Percentiles rank a stretch among this genome's conserved stretches.
Conservation (phyloP, 768 basidiomycete genomes). For the Postia placenta region DNA sequence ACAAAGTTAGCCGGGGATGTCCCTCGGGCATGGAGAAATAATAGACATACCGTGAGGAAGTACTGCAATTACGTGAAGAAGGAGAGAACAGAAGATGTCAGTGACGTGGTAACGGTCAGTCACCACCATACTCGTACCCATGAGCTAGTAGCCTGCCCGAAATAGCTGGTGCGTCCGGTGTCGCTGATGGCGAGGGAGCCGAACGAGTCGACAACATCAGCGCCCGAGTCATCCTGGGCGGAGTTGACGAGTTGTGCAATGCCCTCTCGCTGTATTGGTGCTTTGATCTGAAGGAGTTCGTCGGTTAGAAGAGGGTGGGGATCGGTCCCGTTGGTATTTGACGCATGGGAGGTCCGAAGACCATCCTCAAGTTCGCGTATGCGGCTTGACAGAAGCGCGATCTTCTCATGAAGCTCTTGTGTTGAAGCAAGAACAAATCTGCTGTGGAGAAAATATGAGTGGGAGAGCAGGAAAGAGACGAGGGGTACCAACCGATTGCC, state of each 20-base stretch:
- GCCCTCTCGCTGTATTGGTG: constrained; percentile 63
- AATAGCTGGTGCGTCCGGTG: constrained; percentile 71
- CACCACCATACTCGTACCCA: constrained; percentile 59
- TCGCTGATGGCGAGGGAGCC: constrained; percentile 71
- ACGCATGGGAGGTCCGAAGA: constrained; percentile 52
- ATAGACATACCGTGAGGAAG: constrained; percentile 57
- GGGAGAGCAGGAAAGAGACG: background rate
- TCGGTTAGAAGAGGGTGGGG: constrained; percentile 64
- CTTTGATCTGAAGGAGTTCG: constrained; percentile 70
- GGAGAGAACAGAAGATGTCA: constrained; percentile 1
- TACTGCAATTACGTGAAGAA: constrained; percentile 37
- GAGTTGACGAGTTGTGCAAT: constrained; percentile 25
- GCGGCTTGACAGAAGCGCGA: constrained; percentile 63
- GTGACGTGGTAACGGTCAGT: constrained; percentile 3
- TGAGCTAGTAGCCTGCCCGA: constrained; percentile 70
- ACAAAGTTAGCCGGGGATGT: constrained; percentile 6
- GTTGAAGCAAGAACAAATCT: constrained; percentile 79
- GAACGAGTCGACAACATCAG: constrained; percentile 74
- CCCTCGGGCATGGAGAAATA: constrained; percentile 1
- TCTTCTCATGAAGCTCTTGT: constrained; percentile 79
- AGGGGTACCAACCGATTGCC: constrained; percentile 59
- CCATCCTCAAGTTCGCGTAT: constrained; percentile 75
- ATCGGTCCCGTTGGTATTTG: constrained; percentile 51
- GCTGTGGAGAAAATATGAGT: constrained; percentile 7
- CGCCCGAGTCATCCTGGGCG: constrained; percentile 54